A percentile compares a stretch with the other conserved stretches of the same genome.
Evolutionary conservation across 2,329 filamentous ascomycete genomes (phyloP).

Genomic region (Neofusicoccum sp.): DNA sequence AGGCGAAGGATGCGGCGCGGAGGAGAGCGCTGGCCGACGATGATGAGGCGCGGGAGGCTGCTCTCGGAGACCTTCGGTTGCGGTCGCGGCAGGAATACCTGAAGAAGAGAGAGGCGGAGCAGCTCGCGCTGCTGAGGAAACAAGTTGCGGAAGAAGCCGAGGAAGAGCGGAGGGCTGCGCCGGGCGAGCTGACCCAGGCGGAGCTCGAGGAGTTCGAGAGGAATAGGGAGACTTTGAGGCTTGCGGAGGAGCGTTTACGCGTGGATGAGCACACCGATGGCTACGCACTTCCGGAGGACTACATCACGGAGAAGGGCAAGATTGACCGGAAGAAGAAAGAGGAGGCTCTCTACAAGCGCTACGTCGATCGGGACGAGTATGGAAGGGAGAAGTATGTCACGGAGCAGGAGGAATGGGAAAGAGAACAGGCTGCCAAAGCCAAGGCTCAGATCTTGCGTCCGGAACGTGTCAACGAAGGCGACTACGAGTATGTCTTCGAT

Average conservation of each 20-base stretch:
- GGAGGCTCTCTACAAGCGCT: slow-evolving; percentile 84
- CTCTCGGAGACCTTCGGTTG: slow-evolving; percentile 77
- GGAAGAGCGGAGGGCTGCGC: slow-evolving; percentile 69
- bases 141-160: slow-evolving; percentile 86
- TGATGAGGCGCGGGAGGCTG: slow-evolving; percentile 65
- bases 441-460: slow-evolving; percentile 77
- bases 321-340: slow-evolving; percentile 84
- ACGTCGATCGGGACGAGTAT: slow-evolving; percentile 82
- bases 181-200: slow-evolving; percentile 68
- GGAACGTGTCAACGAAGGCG: slow-evolving; percentile 72
- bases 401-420: slow-evolving; percentile 94
- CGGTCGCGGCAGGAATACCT: slow-evolving; percentile 89
- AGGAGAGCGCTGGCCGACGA: slow-evolving; percentile 61
- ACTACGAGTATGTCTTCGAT: slow-evolving; percentile 93
- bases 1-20: slow-evolving; percentile 54
- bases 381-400: slow-evolving; percentile 88
- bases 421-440: slow-evolving; percentile 82
- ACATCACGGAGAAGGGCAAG: slow-evolving; percentile 90
- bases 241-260: slow-evolving; percentile 78
- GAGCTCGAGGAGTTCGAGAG: slow-evolving; percentile 87
- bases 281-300: slow-evolving; percentile 90
- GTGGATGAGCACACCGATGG: slow-evolving; percentile 93
- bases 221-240: slow-evolving; percentile 72
- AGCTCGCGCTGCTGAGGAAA: slow-evolving; percentile 78
- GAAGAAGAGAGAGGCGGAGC: slow-evolving; percentile 85